phyloP scores from a whole-genome alignment of 169 alveolate species.

The Plasmodium blacklocki region DNA sequence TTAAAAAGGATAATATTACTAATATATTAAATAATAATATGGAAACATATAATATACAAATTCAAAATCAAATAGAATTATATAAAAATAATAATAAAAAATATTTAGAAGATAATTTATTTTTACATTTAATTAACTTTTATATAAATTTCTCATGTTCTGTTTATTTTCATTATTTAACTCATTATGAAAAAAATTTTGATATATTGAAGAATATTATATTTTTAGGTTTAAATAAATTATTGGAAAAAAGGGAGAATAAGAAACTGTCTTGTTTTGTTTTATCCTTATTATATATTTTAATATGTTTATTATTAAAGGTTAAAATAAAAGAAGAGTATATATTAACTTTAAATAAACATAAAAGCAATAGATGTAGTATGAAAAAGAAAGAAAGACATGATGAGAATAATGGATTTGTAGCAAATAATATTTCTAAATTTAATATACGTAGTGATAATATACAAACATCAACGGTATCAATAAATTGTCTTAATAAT shows the following conservation, averaged over 20 bases:
- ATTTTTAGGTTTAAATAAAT: conserved; percentile 46
- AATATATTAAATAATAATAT: too few relatives aligned
- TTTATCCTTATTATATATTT: conserved; percentile 49
- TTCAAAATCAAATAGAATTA: too few relatives aligned
- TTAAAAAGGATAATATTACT: too few relatives aligned
- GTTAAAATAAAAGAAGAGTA: conserved; percentile 51
- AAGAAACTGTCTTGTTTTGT: conserved; percentile 45
- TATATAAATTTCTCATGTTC: conserved; percentile 67
- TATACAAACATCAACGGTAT: neutral
- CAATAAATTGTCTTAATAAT: neutral
- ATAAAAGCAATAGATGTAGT: neutral
- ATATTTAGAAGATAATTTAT: conserved; percentile 28
- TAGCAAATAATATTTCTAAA: too few relatives aligned
- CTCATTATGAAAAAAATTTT: conserved; percentile 49
- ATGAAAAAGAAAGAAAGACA: neutral
- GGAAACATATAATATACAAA: too few relatives aligned
- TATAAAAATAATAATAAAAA: conserved; percentile 20
- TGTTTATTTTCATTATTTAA: conserved; percentile 42
- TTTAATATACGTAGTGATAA: neutral
- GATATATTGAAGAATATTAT: conserved; percentile 39
- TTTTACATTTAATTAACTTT: conserved; percentile 47
- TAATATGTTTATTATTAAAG: conserved; percentile 47
- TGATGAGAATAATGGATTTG: neutral
- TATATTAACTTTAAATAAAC: conserved; percentile 28
- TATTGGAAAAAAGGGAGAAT: conserved; percentile 22